Evolutionary conservation across 1,139 yeast species (phyloP), one percentile per base, ranked within the genome.

Genomic region (Zygosaccharomyces sapae): DNA sequence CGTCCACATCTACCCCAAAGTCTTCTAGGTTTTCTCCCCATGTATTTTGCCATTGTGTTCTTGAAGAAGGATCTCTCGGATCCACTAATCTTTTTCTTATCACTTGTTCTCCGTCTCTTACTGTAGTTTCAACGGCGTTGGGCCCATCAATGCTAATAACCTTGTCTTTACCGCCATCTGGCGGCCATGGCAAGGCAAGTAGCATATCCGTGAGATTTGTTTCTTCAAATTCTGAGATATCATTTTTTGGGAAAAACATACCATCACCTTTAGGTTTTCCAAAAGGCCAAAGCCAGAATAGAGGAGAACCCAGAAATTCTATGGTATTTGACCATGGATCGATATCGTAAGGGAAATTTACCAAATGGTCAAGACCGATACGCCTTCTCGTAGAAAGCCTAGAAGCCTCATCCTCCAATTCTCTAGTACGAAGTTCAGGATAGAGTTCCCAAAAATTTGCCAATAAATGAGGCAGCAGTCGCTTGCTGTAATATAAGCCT

Each of bases 1-100:
- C 79, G 2, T 82, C 88, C 4, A 80, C 54, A 62, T 90, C 97
- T 2, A 92, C 97, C 1, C 97, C 97, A 64, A 79, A 89, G 67
- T 88, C 97, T 38, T 76, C 76, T 45, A 92, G 69, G 4, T 77
- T 75, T 59, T 90, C 97, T 5, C 98, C 98, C 65, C 84, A 74
- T 41, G 76, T 83, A 61, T 87, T 89, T 50, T 69, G 69, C 96
- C 96, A 90, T 43, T 78, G 73, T 19, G 66, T 71, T 20, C 85
- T 66, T 7, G 44, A 41, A 9, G 49, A 4, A n/a, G 29, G 18
- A 0, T 61, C 44, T 38, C 71, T 54, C 2, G 71, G 69, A 50
- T 69, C 71, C 4, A 63, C 47, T 16, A 59, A 42, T 48, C 69
- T 65, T 16, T 51, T 55, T 36, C 71, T 56, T n/a, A 69, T 52